Conservation (phyloP, 257 asterid genomes). For the Lithospermum erythrorhizon region DNA sequence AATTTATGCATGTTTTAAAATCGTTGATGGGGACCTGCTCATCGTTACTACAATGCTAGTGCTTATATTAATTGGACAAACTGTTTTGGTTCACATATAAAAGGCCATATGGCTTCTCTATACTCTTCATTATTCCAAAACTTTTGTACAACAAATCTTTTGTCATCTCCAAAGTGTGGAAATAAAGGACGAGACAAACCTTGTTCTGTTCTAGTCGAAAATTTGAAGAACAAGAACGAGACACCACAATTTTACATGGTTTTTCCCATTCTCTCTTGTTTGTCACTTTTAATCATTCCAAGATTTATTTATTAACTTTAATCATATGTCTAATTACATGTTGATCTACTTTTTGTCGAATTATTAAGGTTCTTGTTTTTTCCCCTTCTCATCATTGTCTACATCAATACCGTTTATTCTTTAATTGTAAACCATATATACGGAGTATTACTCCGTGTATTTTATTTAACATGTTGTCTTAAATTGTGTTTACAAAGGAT, state of each 20-base stretch:
- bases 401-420: no score
- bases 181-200: conserved; percentile 11
- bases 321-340: background rate
- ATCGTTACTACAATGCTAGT: background rate
- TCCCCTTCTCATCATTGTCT: background rate
- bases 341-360: conserved; percentile 5
- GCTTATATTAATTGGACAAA: conserved; percentile 11
- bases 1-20: no score
- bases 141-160: conserved; percentile 6
- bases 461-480: no score
- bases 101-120: background rate
- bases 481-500: background rate
- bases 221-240: conserved; percentile 19
- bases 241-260: conserved; percentile 6
- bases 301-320: background rate
- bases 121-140: conserved; percentile 1
- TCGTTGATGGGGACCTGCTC: background rate
- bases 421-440: no score
- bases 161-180: conserved; percentile 24
- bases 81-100: background rate
- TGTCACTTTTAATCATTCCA: conserved; percentile 11
- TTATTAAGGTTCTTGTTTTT: background rate
- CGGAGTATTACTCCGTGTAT: no score
- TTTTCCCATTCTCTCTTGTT: conserved; percentile 14
- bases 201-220: conserved; percentile 35